Evolutionary conservation across 108 stramenopile genomes (phyloP).

Genomic region (Aureococcus anophagefferens): DNA sequence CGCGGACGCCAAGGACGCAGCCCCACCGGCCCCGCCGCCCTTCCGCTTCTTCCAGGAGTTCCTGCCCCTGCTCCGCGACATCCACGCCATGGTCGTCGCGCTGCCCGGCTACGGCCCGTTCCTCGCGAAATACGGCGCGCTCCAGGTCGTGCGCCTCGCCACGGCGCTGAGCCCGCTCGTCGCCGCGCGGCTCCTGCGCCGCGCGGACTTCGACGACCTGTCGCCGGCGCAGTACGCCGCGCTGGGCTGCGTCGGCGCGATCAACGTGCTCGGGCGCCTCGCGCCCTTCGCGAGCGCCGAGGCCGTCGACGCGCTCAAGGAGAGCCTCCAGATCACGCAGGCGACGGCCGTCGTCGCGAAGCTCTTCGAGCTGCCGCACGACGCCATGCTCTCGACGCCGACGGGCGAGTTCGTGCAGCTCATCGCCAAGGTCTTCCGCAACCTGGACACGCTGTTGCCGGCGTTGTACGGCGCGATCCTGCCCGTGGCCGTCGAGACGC

Average conservation of each 20-base stretch:
- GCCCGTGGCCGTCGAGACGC: neutral
- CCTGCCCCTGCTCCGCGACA: too few species aligned
- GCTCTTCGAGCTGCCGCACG: conserved; percentile 2
- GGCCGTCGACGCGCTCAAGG: neutral
- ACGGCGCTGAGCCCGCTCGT: too few species aligned
- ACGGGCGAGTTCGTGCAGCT: conserved; percentile 1
- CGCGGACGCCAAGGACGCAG: too few species aligned
- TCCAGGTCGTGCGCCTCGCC: too few species aligned
- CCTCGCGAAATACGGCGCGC: too few species aligned
- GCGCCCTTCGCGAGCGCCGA: neutral
- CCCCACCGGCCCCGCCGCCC: too few species aligned
- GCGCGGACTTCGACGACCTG: neutral
- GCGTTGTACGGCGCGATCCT: neutral
- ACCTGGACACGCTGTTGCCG: neutral
- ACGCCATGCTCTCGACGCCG: neutral
- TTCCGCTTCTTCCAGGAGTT: too few species aligned
- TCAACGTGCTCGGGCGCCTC: neutral
- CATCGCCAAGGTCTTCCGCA: neutral
- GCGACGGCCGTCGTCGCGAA: conserved; percentile 3
- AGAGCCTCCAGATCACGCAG: conserved; percentile 2
- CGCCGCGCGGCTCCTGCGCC: neutral
- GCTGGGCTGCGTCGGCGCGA: neutral
- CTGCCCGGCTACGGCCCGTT: too few species aligned
- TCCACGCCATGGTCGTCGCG: too few species aligned
- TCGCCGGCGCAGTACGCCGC: neutral